Conservation (phyloP, 257 asterid genomes). For the Lavandula angustifolia region DNA sequence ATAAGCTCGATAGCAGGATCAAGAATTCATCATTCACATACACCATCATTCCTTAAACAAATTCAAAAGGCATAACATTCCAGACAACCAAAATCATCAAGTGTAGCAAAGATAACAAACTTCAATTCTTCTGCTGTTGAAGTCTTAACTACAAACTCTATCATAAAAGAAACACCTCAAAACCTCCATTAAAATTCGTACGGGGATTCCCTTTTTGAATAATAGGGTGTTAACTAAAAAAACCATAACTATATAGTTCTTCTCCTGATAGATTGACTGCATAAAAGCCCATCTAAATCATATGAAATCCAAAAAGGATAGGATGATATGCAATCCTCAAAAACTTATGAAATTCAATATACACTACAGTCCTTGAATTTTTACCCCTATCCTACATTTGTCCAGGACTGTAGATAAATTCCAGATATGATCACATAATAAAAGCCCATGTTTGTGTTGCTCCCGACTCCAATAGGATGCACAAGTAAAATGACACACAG, state of each 20-base stretch:
- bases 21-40: neutral
- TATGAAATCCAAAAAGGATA: neutral
- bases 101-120: neutral
- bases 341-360: too few relatives aligned
- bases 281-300: neutral
- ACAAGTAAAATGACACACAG: constrained; percentile 19
- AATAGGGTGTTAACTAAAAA: neutral
- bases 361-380: neutral
- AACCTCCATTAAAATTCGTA: neutral
- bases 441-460: neutral
- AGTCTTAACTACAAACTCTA: neutral
- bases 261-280: neutral
- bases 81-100: neutral
- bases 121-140: neutral
- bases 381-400: constrained; percentile 5
- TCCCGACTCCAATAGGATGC: neutral
- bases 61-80: constrained; percentile 6
- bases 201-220: neutral
- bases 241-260: neutral
- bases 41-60: neutral
- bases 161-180: neutral
- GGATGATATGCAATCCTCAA: too few relatives aligned
- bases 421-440: neutral
- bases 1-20: neutral
- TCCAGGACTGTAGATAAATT: neutral